Percentiles rank a stretch among this genome's conserved stretches.
Conservation (phyloP, 371 early-diverging fungal species). For the Smittium mucronatum region DNA sequence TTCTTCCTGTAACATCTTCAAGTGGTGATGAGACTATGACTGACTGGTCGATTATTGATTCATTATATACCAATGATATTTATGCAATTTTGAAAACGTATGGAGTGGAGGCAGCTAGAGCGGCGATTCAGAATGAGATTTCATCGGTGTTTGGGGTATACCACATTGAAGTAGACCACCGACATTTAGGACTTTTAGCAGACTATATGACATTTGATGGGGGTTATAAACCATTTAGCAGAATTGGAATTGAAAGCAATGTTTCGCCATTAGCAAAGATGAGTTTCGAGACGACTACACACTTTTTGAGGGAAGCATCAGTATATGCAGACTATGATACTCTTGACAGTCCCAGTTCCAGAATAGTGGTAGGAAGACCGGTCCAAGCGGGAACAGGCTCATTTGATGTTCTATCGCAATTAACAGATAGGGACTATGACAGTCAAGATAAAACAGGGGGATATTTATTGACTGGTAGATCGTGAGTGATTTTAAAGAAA, state of each 20-base stretch:
- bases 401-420: constrained; percentile 56
- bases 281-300: constrained; percentile 92
- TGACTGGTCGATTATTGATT: constrained; percentile 46
- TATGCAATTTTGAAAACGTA: constrained; percentile 81
- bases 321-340: constrained; percentile 82
- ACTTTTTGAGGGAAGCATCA: constrained; percentile 84
- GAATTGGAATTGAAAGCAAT: constrained; percentile 82
- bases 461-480: no score
- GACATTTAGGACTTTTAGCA: constrained; percentile 95
- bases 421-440: no score
- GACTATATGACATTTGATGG: constrained; percentile 99
- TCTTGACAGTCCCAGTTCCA: constrained; percentile 77
- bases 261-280: constrained; percentile 92
- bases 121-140: constrained; percentile 92
- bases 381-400: constrained; percentile 90
- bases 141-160: constrained; percentile 94
- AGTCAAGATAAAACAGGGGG: no score
- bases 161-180: constrained; percentile 89
- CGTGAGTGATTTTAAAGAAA: no score
- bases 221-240: constrained; percentile 93
- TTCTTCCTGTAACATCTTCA: not conserved
- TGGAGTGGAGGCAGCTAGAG: constrained; percentile 98
- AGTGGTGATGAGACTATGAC: constrained; percentile 14
- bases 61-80: constrained; percentile 94
- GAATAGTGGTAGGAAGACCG: constrained; percentile 87